These are phyloP conservation scores for Cryomyces minteri DNA, from an alignment of 495 filamentous ascomycete genomes.

Conservation along the genomic window DNA sequence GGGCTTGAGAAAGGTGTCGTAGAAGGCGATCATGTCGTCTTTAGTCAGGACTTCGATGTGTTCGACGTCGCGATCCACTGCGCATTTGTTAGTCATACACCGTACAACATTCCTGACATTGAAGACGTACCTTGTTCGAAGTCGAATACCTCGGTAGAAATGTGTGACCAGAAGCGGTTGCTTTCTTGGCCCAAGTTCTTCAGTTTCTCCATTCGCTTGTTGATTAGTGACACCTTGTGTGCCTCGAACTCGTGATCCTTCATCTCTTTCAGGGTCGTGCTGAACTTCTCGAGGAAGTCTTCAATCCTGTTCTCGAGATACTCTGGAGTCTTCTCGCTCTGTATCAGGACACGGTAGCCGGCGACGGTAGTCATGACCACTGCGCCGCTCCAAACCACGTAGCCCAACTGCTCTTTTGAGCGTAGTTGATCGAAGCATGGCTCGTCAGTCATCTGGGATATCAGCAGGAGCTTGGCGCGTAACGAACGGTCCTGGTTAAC, in stretches of 20 bases:
- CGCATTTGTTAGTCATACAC: constrained; percentile 4
- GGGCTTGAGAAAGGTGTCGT: constrained; percentile 55
- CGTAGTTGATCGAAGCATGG: constrained; percentile 84
- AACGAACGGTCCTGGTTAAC: constrained; percentile 44
- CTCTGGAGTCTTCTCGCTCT: constrained; percentile 68
- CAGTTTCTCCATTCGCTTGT: constrained; percentile 73
- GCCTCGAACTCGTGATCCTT: constrained; percentile 69
- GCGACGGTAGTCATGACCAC: constrained; percentile 51
- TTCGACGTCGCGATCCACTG: constrained; percentile 59
- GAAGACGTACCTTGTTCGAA: constrained; percentile 54
- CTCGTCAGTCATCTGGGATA: constrained; percentile 87
- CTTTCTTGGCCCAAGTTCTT: constrained; percentile 86
- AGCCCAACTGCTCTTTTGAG: constrained; percentile 95
- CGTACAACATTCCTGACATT: not conserved
- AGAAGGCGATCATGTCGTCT: constrained; percentile 63
- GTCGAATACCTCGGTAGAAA: constrained; percentile 73
- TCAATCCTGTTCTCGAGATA: constrained; percentile 84
- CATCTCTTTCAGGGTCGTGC: constrained; percentile 52
- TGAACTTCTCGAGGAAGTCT: constrained; percentile 51
- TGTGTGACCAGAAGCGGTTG: constrained; percentile 63
- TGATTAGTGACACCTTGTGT: constrained; percentile 79
- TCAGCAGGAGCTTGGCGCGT: constrained; percentile 58
- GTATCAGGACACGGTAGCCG: constrained; percentile 80
- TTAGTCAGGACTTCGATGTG: constrained; percentile 60
- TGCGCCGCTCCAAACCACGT: constrained; percentile 77